Percentiles rank a stretch among this genome's conserved stretches.
phyloP scores from a whole-genome alignment of 495 filamentous ascomycete genomes.

The Pseudoneurospora amorphoporcata region DNA sequence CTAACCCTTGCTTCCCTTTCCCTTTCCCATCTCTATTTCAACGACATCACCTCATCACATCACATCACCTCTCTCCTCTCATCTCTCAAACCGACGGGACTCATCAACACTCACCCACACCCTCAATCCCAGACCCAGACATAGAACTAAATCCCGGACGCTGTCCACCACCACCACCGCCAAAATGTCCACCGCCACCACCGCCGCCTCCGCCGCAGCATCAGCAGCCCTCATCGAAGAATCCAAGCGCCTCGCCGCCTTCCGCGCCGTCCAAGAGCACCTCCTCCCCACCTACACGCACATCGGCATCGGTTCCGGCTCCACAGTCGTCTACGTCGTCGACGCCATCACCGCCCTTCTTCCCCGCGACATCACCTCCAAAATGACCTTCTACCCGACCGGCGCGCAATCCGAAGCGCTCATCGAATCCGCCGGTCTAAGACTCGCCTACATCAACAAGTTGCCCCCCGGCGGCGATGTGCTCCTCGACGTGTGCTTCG shows the following conservation, averaged over 20 bases:
- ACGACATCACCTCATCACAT: no score
- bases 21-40: no score
- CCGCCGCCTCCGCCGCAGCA: slow-evolving; percentile 14
- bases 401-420: slow-evolving; percentile 81
- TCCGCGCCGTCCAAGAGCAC: slow-evolving; percentile 74
- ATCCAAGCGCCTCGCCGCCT: slow-evolving; percentile 77
- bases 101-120: no score
- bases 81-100: no score
- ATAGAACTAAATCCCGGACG: no score
- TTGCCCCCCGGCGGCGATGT: slow-evolving; percentile 43
- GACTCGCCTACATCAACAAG: slow-evolving; percentile 67
- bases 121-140: no score
- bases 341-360: slow-evolving; percentile 72
- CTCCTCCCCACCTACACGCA: slow-evolving; percentile 60
- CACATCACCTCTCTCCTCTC: no score
- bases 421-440: slow-evolving; percentile 66
- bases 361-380: slow-evolving; percentile 35
- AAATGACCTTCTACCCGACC: slow-evolving; percentile 78
- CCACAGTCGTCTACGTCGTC: slow-evolving; percentile 90
- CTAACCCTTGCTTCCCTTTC: no score
- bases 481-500: slow-evolving; percentile 68
- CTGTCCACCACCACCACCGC: no score
- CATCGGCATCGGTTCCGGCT: slow-evolving; percentile 89
- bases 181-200: slow-evolving; percentile 12
- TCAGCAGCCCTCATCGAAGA: slow-evolving; percentile 51